Evolutionary conservation across 768 basidiomycete genomes (phyloP), one percentile per base, ranked within the genome.

Genomic region (Hortiboletus campestris): DNA sequence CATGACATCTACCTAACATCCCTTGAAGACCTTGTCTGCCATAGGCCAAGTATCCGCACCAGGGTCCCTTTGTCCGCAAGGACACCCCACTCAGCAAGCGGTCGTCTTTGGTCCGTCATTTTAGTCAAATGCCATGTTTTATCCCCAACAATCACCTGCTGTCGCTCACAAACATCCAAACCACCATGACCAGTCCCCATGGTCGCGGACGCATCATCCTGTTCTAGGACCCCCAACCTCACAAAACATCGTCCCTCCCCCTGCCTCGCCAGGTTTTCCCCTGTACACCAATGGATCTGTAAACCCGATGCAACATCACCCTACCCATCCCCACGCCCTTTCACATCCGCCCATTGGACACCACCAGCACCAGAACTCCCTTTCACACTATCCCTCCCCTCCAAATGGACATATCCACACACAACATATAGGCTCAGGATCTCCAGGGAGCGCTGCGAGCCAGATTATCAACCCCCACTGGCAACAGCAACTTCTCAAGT

Each of bases 401-500:
- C 86, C 89, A 34, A 85, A 84, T 58, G 82, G 82, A 6, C 84
- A 84, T 55, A 75, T 80, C 7, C 81, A 84, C 54, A 76, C 78
- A 56, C 82, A 81, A 63, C 87, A 82, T 39, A 67, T 88, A 25
- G 76, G 78, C 4, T 80, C 82, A 58, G 82, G 78, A 11, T 86
- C 85, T 0, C 86, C 86, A 28, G 82, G 79, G 10, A 78, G 76
- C 39, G 72, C 73, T 31, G 69, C 71, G 13, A 79, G 81, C 49
- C 86, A 85, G 72, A 80, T 87, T 62, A 84, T 92, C 64, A 85
- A 84, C 19, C 83, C 84, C 12, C 91, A 93, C 58, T 97, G 94
- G 94, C 92, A 95, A 68, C 86, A 94, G 67, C 94, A 97, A 76
- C 74, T 97, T 61, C 78, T 94, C 67, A 92, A 94, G 72, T 94